Evolutionary conservation across 257 asterid genomes (phyloP), one percentile per base, ranked within the genome.

Genomic region (Ilex aquifolium): DNA sequence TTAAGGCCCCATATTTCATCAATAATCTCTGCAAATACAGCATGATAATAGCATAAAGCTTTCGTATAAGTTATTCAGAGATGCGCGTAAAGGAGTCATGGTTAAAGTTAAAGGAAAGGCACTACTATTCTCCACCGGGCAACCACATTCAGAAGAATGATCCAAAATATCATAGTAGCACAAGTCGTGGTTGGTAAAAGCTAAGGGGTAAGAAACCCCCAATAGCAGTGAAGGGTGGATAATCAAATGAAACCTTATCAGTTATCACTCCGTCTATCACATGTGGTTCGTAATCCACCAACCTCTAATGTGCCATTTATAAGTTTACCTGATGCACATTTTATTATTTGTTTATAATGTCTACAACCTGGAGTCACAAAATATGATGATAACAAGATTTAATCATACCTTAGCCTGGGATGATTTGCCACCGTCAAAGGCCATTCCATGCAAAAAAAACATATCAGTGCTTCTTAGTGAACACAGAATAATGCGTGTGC

Each of bases 1-100:
- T 75, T 65, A 91, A 84, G 61, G 97, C 73, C 44, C 98, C 98
- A 27, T 91, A 91, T 77, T 88, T 88, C 51, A 86, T 93, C 85
- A 88, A 66, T 51, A 83, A 66, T 67, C 79, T 83, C 98, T 91
- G 95, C 84, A 82, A 57, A 73, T 27, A 16, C 21, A 49, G 54
- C 10, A 12, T 11, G 54, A 6, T 11, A 3, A 11, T 3, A 11
- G 54, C 17, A 49, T 15, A 49, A 49, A 49, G 54, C 5, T 49
- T 11, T 11, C 54, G 5, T 15, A 11, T 49, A 3, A 11, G 4
- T 21, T 21, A 12, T 3, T 3, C 17, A n/a, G n/a, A 49, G 5
- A 4, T 3, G 54, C 17, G 10, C 54, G 2, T 49, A n/a, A 11
- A 3, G 10, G 14, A 49, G 14, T 12, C 54, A 11, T 11, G 14